Conservation (phyloP, 345 rosid species). For the Lepidium africanum region DNA sequence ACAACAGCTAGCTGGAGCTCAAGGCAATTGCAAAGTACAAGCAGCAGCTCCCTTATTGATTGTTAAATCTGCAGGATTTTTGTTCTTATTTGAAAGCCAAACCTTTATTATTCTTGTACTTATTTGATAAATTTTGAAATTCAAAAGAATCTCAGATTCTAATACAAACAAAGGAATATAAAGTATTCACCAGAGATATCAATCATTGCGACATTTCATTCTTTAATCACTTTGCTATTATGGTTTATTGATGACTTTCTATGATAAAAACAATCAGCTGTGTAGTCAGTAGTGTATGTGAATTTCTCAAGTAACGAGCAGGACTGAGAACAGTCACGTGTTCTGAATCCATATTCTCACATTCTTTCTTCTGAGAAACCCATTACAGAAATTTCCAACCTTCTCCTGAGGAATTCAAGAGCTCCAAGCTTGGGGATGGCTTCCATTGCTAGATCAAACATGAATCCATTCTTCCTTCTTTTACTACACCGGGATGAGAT, state of each 20-base stretch:
- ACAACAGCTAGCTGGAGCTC: slow-evolving; percentile 77
- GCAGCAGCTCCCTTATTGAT: slow-evolving; percentile 19
- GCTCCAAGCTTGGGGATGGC: slow-evolving; percentile 6
- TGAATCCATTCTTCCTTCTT: background rate
- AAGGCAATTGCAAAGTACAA: slow-evolving; percentile 49
- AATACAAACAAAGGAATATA: slow-evolving; percentile 2
- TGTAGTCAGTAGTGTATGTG: background rate
- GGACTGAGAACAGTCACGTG: background rate
- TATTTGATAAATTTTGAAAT: background rate
- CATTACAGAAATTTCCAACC: background rate
- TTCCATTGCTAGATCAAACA: slow-evolving; percentile 8
- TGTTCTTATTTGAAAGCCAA: background rate
- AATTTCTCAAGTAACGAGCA: background rate
- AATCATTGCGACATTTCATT: background rate
- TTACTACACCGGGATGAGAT: background rate
- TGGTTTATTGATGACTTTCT: background rate
- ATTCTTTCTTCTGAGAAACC: slow-evolving; percentile 1
- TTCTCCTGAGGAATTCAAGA: background rate
- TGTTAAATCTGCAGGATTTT: background rate
- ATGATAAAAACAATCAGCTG: background rate
- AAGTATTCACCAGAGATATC: background rate
- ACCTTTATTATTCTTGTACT: background rate
- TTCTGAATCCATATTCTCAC: background rate
- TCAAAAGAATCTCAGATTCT: background rate
- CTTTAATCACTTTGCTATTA: background rate